Conservation (phyloP, 208 protist genomes). For the Leishmania arabica region DNA sequence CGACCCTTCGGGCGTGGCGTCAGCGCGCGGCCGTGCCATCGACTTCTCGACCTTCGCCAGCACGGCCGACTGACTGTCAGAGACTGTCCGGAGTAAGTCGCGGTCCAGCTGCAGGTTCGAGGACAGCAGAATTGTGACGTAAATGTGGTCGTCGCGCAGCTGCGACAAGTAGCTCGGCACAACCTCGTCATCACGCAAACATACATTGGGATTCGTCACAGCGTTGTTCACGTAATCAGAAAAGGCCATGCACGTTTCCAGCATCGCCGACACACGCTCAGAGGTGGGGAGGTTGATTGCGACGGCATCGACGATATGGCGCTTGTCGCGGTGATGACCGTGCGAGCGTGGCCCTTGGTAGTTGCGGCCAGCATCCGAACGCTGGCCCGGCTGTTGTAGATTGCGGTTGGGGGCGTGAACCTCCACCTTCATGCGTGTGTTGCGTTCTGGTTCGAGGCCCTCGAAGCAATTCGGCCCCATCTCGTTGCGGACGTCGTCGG, state of each 20-base stretch:
- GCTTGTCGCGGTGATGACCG: conserved; percentile 15
- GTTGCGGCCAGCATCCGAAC: neutral
- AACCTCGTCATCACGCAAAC: conserved; percentile 57
- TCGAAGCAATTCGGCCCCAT: conserved; percentile 76
- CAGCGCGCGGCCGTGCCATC: neutral
- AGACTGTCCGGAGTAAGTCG: conserved; percentile 55
- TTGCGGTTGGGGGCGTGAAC: neutral
- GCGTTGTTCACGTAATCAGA: conserved; percentile 81
- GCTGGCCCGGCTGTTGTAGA: neutral
- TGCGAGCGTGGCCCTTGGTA: neutral
- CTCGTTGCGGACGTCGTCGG: conserved; percentile 60
- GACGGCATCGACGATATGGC: conserved; percentile 59
- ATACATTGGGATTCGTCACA: conserved; percentile 36
- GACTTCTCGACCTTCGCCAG: conserved; percentile 34
- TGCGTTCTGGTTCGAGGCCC: conserved; percentile 58
- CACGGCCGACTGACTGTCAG: conserved; percentile 59
- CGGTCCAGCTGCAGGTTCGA: conserved; percentile 63
- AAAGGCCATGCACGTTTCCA: conserved; percentile 76
- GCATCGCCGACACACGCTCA: conserved; percentile 66
- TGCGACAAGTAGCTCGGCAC: conserved; percentile 53
- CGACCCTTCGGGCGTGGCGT: neutral
- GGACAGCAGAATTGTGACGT: conserved; percentile 63
- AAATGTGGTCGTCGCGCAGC: conserved; percentile 54
- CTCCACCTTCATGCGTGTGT: conserved; percentile 28
- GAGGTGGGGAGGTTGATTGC: conserved; percentile 62